Evolutionary conservation across 139 green algal genomes (phyloP), one percentile per base, ranked within the genome.

Genomic region (Volvox africanus): DNA sequence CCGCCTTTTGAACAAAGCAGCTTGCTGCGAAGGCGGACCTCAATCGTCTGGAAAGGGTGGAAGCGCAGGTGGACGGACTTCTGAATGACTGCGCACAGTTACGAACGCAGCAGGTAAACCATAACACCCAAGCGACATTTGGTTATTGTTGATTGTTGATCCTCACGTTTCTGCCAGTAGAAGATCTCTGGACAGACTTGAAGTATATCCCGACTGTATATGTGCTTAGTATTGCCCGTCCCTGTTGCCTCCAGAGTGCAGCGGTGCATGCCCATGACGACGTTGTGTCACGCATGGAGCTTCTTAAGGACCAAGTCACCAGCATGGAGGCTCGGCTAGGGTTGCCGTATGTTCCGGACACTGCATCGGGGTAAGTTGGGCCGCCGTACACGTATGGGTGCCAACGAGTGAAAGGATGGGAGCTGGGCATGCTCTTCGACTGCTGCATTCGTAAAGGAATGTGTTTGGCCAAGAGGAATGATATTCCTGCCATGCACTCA

Each of bases 11-110:
- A 55, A 9, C 44, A 1, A 62, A 35, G n/a, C 92, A 94, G 89
- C 92, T 94, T 76, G 89, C 89, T 1, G 55, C 61, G 0, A 94
- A 94, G 81, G 92, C 92, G 1, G 92, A 94, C 73, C 61, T 93
- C 6, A 89, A 69, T 35, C 86, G 92, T 12, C 28, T 94, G 17
- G 89, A 94, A 76, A 85, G 87, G 81, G 86, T 94, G 71, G 92
- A 94, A 75, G 78, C 77, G 33, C 92, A 94, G 65, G 36, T 94
- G 80, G 92, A 94, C 44, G 55, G 35, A 1, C 18, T 80, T 9
- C 81, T 94, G 0, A 87, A 75, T 75, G 89, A 89, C 17, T 61
- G 85, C 33, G 82, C 80, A 0, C 71, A 76, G 44, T 35, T 92
- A 75, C 82, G 83, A 22, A 61, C 89, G 0, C 80, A 90, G 71